Conservation (phyloP, 441 rosid species). For the Pelargonium cotyledonis region DNA sequence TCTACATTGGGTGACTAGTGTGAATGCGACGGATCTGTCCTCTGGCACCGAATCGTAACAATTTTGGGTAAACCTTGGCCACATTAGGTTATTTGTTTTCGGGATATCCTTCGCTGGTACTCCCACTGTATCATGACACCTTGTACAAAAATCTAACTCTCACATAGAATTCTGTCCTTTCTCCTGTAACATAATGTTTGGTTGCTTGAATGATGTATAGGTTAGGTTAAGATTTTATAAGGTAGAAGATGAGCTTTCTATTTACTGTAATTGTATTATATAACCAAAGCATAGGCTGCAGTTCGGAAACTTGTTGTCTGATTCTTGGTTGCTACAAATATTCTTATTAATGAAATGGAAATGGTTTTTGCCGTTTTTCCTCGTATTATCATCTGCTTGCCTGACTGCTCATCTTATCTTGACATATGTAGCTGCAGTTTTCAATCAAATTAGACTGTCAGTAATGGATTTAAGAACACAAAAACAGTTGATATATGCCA, state of each 20-base stretch:
- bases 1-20: background rate
- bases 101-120: conserved; percentile 16
- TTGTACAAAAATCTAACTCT: conserved; percentile 59
- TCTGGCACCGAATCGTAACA: background rate
- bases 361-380: background rate
- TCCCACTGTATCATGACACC: conserved; percentile 34
- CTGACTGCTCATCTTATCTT: too few relatives aligned
- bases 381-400: too few relatives aligned
- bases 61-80: background rate
- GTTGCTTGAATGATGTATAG: conserved; percentile 32
- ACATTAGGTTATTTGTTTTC: conserved; percentile 16
- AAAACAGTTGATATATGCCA: too few relatives aligned
- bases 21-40: background rate
- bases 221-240: conserved; percentile 30
- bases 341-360: background rate
- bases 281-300: background rate
- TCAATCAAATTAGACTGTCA: too few relatives aligned
- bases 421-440: too few relatives aligned
- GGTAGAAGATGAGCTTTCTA: conserved; percentile 28
- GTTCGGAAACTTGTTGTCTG: background rate
- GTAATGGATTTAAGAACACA: too few relatives aligned
- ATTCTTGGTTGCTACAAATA: background rate
- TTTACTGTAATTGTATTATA: conserved; percentile 35
- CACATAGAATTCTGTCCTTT: conserved; percentile 45
- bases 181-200: conserved; percentile 7